Evolutionary conservation across 306 rosid species (phyloP).

Genomic region (Betula pendula): DNA sequence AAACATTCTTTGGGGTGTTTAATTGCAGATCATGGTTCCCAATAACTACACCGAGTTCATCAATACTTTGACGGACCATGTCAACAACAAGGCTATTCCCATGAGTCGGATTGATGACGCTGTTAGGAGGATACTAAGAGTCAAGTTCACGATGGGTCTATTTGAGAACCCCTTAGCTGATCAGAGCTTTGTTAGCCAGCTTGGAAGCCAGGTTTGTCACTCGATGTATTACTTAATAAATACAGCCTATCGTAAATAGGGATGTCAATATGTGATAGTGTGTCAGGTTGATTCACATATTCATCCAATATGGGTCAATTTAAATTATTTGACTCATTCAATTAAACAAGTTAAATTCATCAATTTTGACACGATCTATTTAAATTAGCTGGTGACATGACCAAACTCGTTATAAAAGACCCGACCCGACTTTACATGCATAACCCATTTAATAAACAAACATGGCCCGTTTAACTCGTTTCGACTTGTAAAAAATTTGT

Average conservation of each 20-base stretch:
- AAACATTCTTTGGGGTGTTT: neutral
- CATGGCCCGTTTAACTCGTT: no score
- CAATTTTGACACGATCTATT: no score
- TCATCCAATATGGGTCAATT: neutral
- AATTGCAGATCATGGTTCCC: conserved; percentile 86
- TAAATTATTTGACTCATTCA: no score
- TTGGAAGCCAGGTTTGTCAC: conserved; percentile 62
- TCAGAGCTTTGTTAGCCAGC: conserved; percentile 58
- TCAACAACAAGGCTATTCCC: conserved; percentile 60
- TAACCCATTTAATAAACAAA: no score
- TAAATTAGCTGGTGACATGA: no score
- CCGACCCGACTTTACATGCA: no score
- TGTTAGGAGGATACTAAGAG: conserved; percentile 67
- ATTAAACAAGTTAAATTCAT: no score
- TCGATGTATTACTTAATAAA: neutral
- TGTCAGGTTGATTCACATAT: neutral
- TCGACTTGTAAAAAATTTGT: no score
- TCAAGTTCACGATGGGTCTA: conserved; percentile 78
- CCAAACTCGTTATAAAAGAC: no score
- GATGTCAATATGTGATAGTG: fast-evolving
- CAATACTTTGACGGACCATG: conserved; percentile 53
- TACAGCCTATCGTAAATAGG: no score
- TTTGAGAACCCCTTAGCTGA: conserved; percentile 77
- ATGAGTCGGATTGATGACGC: conserved; percentile 79
- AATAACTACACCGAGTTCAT: conserved; percentile 51